Conservation (phyloP, 2,329 filamentous ascomycete species). For the Laburnicola sp. region DNA sequence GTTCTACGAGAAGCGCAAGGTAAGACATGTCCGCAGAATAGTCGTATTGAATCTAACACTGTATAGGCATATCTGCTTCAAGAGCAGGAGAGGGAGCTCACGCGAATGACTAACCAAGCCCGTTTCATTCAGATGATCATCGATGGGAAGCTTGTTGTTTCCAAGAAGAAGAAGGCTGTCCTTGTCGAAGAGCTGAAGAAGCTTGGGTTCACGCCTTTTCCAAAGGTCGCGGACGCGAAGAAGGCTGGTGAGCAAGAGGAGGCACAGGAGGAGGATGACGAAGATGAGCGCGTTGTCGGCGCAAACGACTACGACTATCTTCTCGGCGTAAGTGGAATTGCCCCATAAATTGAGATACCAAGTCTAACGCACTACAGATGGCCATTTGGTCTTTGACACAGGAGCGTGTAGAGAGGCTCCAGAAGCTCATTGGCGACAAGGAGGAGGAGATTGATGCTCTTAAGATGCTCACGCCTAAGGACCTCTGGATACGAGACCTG, state of each 20-base stretch:
- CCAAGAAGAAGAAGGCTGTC: slow-evolving; percentile 86
- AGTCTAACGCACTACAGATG: slow-evolving; percentile 66
- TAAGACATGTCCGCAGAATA: slow-evolving; percentile 18
- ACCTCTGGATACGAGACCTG: slow-evolving; percentile 86
- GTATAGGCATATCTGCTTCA: slow-evolving; percentile 58
- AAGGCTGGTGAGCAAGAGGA: slow-evolving; percentile 68
- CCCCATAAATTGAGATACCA: neutral
- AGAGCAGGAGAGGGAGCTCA: slow-evolving; percentile 64
- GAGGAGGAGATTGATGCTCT: slow-evolving; percentile 83
- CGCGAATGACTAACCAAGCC: slow-evolving; percentile 87
- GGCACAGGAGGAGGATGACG: slow-evolving; percentile 66
- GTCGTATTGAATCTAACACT: slow-evolving; percentile 18
- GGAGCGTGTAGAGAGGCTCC: slow-evolving; percentile 87
- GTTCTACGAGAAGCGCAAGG: slow-evolving; percentile 85
- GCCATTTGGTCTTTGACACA: slow-evolving; percentile 94
- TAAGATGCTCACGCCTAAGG: slow-evolving; percentile 79
- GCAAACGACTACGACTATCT: slow-evolving; percentile 89
- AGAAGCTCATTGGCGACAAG: slow-evolving; percentile 81
- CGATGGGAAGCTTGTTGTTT: slow-evolving; percentile 81
- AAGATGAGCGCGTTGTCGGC: slow-evolving; percentile 62
- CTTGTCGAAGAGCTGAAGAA: slow-evolving; percentile 84
- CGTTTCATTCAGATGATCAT: slow-evolving; percentile 96
- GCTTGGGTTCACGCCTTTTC: slow-evolving; percentile 82
- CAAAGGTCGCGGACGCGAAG: slow-evolving; percentile 71
- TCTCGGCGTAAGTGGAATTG: slow-evolving; percentile 67